phyloP scores from a whole-genome alignment of 140 eudicot species.

The Cichorium intybus region DNA sequence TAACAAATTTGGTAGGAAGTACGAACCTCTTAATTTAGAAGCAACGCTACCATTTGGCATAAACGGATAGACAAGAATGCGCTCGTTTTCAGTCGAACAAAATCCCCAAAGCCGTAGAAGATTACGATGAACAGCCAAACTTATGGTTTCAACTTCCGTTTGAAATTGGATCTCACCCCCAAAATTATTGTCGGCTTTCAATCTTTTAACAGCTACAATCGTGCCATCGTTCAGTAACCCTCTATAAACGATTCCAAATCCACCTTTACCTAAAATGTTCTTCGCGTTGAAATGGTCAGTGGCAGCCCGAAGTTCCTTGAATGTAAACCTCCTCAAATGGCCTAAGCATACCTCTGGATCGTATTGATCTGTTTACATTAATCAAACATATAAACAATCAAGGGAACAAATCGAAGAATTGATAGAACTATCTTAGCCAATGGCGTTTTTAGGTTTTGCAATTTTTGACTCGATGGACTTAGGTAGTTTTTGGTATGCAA shows the following conservation, averaged over 20 bases:
- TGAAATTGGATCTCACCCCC: conserved; percentile 89
- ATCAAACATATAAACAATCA: not conserved
- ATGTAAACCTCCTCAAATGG: conserved; percentile 67
- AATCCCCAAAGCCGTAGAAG: conserved; percentile 90
- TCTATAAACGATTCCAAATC: conserved; percentile 77
- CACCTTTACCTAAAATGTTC: conserved; percentile 85
- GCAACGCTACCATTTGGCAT: conserved; percentile 94
- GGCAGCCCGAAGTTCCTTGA: conserved; percentile 74
- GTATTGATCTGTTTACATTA: conserved; percentile 62
- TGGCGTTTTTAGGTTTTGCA: no score
- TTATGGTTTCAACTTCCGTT: conserved; percentile 81
- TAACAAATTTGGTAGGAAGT: not conserved
- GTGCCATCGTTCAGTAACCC: conserved; percentile 70
- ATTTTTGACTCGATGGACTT: no score
- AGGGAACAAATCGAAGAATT: not conserved
- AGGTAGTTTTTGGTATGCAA: no score
- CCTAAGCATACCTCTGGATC: conserved; percentile 90
- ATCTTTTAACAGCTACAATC: conserved; percentile 75
- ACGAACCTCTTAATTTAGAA: conserved; percentile 70
- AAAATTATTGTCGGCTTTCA: conserved; percentile 52
- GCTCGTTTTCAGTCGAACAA: conserved; percentile 72
- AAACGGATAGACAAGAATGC: conserved; percentile 79
- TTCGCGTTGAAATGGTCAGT: conserved; percentile 67
- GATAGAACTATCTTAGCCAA: no score
- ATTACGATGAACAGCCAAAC: conserved; percentile 87